These are phyloP conservation scores for Hypoxylon trugodes DNA, from an alignment of 495 filamentous ascomycete genomes.

Conservation along the genomic window DNA sequence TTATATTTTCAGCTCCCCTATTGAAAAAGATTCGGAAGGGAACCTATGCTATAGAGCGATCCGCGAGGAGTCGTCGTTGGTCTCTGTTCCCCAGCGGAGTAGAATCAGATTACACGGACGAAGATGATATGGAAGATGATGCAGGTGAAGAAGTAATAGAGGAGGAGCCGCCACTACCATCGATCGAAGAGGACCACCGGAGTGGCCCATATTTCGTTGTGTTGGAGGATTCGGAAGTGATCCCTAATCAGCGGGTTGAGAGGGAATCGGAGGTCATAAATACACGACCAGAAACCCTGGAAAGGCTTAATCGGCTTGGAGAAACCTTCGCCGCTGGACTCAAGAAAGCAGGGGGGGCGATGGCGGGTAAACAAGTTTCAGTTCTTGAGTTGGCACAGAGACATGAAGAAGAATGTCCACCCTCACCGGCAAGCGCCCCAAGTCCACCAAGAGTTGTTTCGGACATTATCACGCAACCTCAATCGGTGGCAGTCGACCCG, in stretches of 20 bases:
- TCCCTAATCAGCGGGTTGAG: background rate
- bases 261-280: background rate
- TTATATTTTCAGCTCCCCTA: constrained; percentile 15
- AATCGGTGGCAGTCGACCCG: background rate
- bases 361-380: constrained; percentile 1
- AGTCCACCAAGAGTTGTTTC: too few species aligned
- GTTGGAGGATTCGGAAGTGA: background rate
- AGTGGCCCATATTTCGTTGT: background rate
- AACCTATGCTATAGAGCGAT: constrained; percentile 14
- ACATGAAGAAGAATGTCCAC: background rate
- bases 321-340: background rate
- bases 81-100: constrained; percentile 7
- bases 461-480: background rate
- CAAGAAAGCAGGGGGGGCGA: background rate
- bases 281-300: constrained; percentile 4
- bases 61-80: background rate
- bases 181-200: constrained; percentile 13
- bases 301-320: constrained; percentile 2
- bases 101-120: constrained; percentile 16
- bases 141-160: background rate
- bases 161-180: background rate
- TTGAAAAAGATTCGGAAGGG: constrained; percentile 27
- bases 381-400: background rate
- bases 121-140: constrained; percentile 4
- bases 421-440: background rate